Conservation (phyloP, 164 flowering plant species). For the Vitis cinerea region DNA sequence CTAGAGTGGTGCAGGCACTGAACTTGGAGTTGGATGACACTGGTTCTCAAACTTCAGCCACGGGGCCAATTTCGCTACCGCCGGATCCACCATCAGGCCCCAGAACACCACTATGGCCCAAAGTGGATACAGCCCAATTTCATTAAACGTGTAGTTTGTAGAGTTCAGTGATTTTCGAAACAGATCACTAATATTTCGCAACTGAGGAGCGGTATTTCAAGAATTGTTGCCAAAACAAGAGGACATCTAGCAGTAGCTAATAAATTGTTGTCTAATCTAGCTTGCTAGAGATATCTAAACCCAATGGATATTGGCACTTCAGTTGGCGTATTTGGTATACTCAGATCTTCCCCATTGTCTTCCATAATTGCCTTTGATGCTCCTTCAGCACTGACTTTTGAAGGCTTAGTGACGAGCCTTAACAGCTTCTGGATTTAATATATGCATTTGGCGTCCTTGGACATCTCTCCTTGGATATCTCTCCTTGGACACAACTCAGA, state of each 20-base stretch:
- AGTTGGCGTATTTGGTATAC: too few species aligned
- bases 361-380: too few species aligned
- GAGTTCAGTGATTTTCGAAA: constrained; percentile 25
- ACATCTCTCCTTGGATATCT: too few species aligned
- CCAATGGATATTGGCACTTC: constrained; percentile 35
- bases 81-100: constrained; percentile 50
- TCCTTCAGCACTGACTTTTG: too few species aligned
- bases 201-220: constrained; percentile 18
- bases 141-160: constrained; percentile 35
- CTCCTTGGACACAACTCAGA: too few species aligned
- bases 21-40: constrained; percentile 45
- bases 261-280: constrained; percentile 45
- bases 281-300: constrained; percentile 42
- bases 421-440: too few species aligned
- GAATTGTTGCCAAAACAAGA: constrained; percentile 35
- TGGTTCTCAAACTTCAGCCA: constrained; percentile 42
- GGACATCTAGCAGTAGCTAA: constrained; percentile 53
- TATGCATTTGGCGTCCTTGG: too few species aligned
- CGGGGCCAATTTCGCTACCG: constrained; percentile 64
- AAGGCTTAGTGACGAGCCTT: too few species aligned
- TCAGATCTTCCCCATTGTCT: too few species aligned
- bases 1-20: constrained; percentile 45
- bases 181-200: constrained; percentile 15
- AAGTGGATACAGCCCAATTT: constrained; percentile 54
- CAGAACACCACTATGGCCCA: constrained; percentile 41